Conservation (phyloP, 768 basidiomycete genomes). For the Boletus coccyginus region DNA sequence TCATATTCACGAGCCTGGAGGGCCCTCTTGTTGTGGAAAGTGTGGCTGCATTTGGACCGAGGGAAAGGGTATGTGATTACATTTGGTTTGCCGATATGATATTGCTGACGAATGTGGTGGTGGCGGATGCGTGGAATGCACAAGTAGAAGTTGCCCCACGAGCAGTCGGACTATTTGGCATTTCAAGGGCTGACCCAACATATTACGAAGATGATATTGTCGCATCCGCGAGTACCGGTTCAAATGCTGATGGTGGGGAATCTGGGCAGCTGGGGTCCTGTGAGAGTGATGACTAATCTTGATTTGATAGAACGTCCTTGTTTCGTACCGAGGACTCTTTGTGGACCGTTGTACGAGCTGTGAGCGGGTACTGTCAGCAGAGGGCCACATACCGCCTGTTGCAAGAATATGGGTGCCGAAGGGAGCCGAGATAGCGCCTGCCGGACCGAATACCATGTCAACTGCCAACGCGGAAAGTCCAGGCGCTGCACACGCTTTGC, state of each 20-base stretch:
- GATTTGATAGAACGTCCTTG: slow-evolving; percentile 44
- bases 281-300: background rate
- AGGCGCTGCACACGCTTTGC: background rate
- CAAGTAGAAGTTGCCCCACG: slow-evolving; percentile 61
- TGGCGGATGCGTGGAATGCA: background rate
- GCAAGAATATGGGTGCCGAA: slow-evolving; percentile 51
- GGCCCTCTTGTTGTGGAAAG: slow-evolving; percentile 54
- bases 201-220: slow-evolving; percentile 56
- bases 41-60: slow-evolving; percentile 67
- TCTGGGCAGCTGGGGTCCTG: background rate
- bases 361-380: slow-evolving; percentile 61
- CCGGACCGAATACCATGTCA: background rate
- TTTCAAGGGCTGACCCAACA: slow-evolving; percentile 69
- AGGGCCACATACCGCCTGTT: slow-evolving; percentile 72
- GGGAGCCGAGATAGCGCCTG: background rate
- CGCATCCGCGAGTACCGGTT: slow-evolving; percentile 50
- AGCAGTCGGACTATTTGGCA: slow-evolving; percentile 63
- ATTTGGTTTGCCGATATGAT: background rate
- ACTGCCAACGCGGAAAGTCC: background rate
- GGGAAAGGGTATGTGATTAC: slow-evolving; percentile 53
- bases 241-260: slow-evolving; percentile 48
- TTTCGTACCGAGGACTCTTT: slow-evolving; percentile 60
- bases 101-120: background rate
- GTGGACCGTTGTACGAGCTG: slow-evolving; percentile 58
- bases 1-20: slow-evolving; percentile 37